phyloP scores from a whole-genome alignment of 2,329 filamentous ascomycete genomes.

The Neophaeococcomyces mojaviensis region DNA sequence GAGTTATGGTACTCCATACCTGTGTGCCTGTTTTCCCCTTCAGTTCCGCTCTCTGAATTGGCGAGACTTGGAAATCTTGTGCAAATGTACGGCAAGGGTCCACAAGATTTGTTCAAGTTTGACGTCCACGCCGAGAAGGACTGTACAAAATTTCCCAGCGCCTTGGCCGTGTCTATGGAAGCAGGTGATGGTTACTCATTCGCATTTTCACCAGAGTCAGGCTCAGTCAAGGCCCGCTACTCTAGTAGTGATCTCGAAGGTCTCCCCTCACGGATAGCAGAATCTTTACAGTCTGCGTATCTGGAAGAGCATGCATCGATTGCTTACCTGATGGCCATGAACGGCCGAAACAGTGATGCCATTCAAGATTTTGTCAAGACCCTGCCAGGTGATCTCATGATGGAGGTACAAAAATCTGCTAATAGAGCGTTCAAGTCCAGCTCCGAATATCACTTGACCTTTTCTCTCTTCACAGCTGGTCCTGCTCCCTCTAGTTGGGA shows the following conservation, averaged over 20 bases:
- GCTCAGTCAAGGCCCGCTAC: slow-evolving; percentile 2
- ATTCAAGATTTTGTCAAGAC: slow-evolving; percentile 29
- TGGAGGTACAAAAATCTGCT: slow-evolving; percentile 59
- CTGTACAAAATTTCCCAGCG: slow-evolving; percentile 58
- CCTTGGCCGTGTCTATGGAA: slow-evolving; percentile 63
- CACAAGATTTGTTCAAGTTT: slow-evolving; percentile 7
- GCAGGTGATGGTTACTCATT: slow-evolving; percentile 47
- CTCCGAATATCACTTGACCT: slow-evolving; percentile 88
- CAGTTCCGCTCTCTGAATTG: not conserved
- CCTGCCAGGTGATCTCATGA: slow-evolving; percentile 41
- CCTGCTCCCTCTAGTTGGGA: slow-evolving; percentile 81
- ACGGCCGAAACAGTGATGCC: slow-evolving; percentile 25
- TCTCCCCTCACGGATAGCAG: not conserved
- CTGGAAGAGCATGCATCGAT: slow-evolving; percentile 83
- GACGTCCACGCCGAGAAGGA: not conserved
- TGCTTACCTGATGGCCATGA: slow-evolving; percentile 58
- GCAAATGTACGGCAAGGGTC: slow-evolving; percentile 1
- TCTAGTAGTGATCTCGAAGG: not conserved
- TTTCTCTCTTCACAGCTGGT: slow-evolving; percentile 83
- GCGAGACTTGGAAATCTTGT: not conserved
- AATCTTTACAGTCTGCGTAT: slow-evolving; percentile 8
- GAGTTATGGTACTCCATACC: slow-evolving; percentile 6
- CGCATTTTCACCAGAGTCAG: not conserved
- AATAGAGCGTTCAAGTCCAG: slow-evolving; percentile 85
- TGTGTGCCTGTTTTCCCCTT: slow-evolving; percentile 1